A percentile compares a stretch with the other conserved stretches of the same genome.
Evolutionary conservation across 1,139 yeast genomes (phyloP).

Genomic region (Taphrina sp.): DNA sequence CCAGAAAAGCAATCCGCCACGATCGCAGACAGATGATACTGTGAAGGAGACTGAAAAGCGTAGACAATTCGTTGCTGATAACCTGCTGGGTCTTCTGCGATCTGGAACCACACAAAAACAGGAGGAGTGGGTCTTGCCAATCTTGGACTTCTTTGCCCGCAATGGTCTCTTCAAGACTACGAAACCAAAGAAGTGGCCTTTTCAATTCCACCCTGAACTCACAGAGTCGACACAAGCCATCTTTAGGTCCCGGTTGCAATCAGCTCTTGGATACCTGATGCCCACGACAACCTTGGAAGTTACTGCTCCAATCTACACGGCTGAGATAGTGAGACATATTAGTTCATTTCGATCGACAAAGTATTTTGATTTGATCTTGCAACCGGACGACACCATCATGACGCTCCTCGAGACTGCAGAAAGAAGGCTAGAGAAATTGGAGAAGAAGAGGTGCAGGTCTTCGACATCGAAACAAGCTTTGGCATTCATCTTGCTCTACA

Average conservation of each 20-base stretch:
- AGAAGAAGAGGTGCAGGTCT: background rate
- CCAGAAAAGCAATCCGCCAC: constrained; percentile 39
- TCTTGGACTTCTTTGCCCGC: constrained; percentile 55
- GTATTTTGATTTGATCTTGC: constrained; percentile 44
- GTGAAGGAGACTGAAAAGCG: constrained; percentile 49
- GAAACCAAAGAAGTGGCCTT: constrained; percentile 4
- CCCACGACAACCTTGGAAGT: constrained; percentile 2
- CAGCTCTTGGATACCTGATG: constrained; percentile 28
- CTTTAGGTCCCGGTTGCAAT: constrained; percentile 20
- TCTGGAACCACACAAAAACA: constrained; percentile 36
- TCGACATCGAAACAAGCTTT: constrained; percentile 45
- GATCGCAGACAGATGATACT: constrained; percentile 41
- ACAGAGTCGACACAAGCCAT: constrained; percentile 23
- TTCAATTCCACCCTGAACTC: constrained; percentile 11
- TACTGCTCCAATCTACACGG: background rate
- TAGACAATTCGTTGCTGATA: constrained; percentile 68
- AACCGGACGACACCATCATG: constrained; percentile 57
- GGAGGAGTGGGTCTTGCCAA: constrained; percentile 43
- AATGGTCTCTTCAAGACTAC: constrained; percentile 55
- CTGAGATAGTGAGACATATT: background rate
- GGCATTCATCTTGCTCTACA: constrained; percentile 71
- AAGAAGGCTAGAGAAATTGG: constrained; percentile 52
- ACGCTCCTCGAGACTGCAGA: constrained; percentile 55
- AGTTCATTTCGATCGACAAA: background rate
- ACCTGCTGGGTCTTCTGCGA: constrained; percentile 55